Base-by-base conservation (phyloP, 768 basidiomycete genomes). In the Lactarius akahatsu region DNA sequence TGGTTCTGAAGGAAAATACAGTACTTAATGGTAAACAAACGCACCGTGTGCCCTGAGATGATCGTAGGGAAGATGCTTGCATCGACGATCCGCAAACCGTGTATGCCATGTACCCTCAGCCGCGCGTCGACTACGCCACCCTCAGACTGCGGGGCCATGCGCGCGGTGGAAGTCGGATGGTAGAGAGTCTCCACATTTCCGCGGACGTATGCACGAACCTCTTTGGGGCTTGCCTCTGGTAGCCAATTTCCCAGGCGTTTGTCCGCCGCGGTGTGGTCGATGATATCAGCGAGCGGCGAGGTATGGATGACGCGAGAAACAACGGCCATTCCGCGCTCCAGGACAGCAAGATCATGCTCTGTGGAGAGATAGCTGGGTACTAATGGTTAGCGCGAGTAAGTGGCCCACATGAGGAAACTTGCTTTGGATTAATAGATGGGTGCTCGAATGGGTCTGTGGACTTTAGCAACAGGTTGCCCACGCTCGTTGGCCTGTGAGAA, bases 391-490 rank as follows among this genome's bases (percentile, higher is more conserved):
- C 23, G 18, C 11, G 76, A 16, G 41, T 18, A 60, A 32, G 13
- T 57, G 20, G n/a, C 28, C 34, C 20, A 59, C 20, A 8, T 2
- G 28, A 45, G 34, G 40, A 55, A 41, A 70, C 79, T 8, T 61
- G 80, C 80, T 76, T 76, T 23, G 82, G 83, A 63, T 83, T 79
- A 18, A 83, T 77, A 40, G 78, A n/a, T 0, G 82, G 82, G 1
- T 72, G 61, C 11, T 82, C 81, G 70, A 75, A 76, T 15, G 80
- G 80, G 50, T 80, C 70, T 1, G 74, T 66, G 1, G 82, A 82
- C 43, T 75, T 76, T n/a, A 83, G 71, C 36, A 74, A 62, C 58
- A 84, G 62, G 8, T 71, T 78, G 6, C 82, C 82, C 6, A 72
- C 66, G 67, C 82, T 82, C 52, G 78, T 80, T 26, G 83, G 82